Base-by-base conservation (phyloP, 345 rosid genomes). In the Syzygium aqueum region DNA sequence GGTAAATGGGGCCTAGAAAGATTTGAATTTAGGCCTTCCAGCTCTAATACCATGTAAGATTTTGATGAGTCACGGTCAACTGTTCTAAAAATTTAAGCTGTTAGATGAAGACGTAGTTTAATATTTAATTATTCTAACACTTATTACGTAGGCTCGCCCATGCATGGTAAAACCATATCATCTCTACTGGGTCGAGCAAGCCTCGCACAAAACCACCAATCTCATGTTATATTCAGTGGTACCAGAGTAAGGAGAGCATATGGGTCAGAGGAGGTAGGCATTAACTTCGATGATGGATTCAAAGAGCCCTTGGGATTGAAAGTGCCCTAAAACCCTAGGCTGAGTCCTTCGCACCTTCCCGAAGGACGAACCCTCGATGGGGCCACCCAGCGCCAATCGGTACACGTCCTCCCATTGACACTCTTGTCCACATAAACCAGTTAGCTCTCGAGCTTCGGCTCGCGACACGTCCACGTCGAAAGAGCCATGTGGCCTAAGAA, bases 21-120 rank as follows among this genome's bases (percentile, higher is more conserved):
- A 40, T 40, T 40, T 40, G 43, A 40, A 40, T 4, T 4, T 1
- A 40, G 5, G 5, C 4, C 43, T 6, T 40, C 43, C 6, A 40
- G 43, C 43, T 40, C 43, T 40, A 6, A 43, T 43, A 43, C 7
- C 46, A 43, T 43, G 7, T 43, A 1, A 43, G 46, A 43, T 43
- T 43, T 43, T 6, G 7, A 3, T 43, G 7, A 43, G 46, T 1
- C 7, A 43, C 1, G 6, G 7, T 1, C 7, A 43, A 43, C 1
- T 43, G 1, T 43, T 43, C 7, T 43, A 43, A 43, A 43, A 43
- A 1, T 1, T 43, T 43, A 43, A 43, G 1, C 7, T 43, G 1
- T 43, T 43, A 43, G 7, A 43, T 5, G 46, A 43, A 43, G 0
- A 1, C 7, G 7, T 43, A 1, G 1, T 43, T 43, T 43, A 43